Percentiles rank a stretch among this genome's conserved stretches.
Evolutionary conservation across 2,329 filamentous ascomycete species (phyloP).

Genomic region (Xylariaceae sp.): DNA sequence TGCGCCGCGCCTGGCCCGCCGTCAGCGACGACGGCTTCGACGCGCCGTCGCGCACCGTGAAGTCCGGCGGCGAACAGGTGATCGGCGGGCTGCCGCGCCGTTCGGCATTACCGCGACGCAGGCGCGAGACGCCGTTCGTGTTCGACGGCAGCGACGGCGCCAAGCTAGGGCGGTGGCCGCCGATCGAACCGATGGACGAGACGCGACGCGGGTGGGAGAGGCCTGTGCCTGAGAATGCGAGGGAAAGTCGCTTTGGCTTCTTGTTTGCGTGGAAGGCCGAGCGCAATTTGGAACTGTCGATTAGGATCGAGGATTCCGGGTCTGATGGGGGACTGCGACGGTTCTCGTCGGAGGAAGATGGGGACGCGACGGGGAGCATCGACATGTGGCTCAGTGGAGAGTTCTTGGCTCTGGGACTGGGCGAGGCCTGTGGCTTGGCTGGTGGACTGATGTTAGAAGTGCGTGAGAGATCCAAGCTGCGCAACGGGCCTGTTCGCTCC

Average conservation of each 20-base stretch:
- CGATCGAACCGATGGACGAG: conserved; percentile 41
- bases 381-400: conserved; percentile 14
- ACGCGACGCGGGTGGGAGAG: conserved; percentile 37
- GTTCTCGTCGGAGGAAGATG: conserved; percentile 46
- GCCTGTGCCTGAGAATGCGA: conserved; percentile 20
- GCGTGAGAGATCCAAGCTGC: conserved; percentile 46
- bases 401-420: conserved; percentile 26
- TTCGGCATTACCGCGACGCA: conserved; percentile 47
- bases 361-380: conserved; percentile 30
- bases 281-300: conserved; percentile 52
- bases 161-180: conserved; percentile 31
- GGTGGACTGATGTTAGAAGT: conserved; percentile 47
- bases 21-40: conserved; percentile 37
- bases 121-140: conserved; percentile 52
- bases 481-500: conserved; percentile 47
- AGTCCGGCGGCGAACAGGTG: conserved; percentile 45
- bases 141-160: conserved; percentile 39
- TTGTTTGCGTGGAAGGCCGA: conserved; percentile 51
- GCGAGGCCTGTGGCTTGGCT: conserved; percentile 33
- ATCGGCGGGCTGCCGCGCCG: conserved; percentile 50
- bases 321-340: conserved; percentile 44
- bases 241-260: conserved; percentile 39
- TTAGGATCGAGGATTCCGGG: conserved; percentile 42
- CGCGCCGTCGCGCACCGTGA: conserved; percentile 32
- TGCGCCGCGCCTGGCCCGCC: conserved; percentile 51